Conservation (phyloP, 352 stramenopile species). For the Phytophthora kernoviae region DNA sequence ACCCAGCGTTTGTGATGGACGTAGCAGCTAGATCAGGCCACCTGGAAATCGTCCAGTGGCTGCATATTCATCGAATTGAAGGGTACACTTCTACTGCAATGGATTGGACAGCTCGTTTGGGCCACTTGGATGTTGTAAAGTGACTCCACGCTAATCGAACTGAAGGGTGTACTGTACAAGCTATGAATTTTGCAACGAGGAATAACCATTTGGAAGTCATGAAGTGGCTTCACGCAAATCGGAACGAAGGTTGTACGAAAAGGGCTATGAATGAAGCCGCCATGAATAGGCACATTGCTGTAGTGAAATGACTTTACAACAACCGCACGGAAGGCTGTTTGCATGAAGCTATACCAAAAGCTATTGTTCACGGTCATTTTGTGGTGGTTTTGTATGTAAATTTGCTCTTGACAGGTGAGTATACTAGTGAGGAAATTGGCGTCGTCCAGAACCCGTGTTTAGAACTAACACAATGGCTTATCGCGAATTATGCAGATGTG, state of each 20-base stretch:
- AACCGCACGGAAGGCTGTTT: slow-evolving; percentile 21
- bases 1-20: slow-evolving; percentile 6
- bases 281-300: slow-evolving; percentile 4
- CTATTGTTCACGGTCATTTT: slow-evolving; percentile 10
- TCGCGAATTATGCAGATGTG: slow-evolving; percentile 7
- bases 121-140: slow-evolving; percentile 13
- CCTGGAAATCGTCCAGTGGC: slow-evolving; percentile 12
- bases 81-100: slow-evolving; percentile 5
- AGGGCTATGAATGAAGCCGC: slow-evolving; percentile 16
- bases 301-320: slow-evolving; percentile 28
- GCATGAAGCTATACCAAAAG: slow-evolving; percentile 5
- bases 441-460: slow-evolving; percentile 1
- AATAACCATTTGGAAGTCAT: slow-evolving; percentile 11
- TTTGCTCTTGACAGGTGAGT: slow-evolving; percentile 5
- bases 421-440: not conserved
- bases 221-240: slow-evolving; percentile 16
- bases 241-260: slow-evolving; percentile 18
- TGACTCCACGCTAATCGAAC: slow-evolving; percentile 14
- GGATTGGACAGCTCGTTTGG: slow-evolving; percentile 6
- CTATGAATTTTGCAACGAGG: slow-evolving; percentile 12
- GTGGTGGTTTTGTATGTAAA: slow-evolving; percentile 13
- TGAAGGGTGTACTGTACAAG: slow-evolving; percentile 5
- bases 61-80: slow-evolving; percentile 4
- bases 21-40: slow-evolving; percentile 10
- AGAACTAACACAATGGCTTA: slow-evolving; percentile 15